These are phyloP conservation scores for Chaetomium sp. DNA, from an alignment of 2,329 filamentous ascomycete genomes.

Conservation along the genomic window DNA sequence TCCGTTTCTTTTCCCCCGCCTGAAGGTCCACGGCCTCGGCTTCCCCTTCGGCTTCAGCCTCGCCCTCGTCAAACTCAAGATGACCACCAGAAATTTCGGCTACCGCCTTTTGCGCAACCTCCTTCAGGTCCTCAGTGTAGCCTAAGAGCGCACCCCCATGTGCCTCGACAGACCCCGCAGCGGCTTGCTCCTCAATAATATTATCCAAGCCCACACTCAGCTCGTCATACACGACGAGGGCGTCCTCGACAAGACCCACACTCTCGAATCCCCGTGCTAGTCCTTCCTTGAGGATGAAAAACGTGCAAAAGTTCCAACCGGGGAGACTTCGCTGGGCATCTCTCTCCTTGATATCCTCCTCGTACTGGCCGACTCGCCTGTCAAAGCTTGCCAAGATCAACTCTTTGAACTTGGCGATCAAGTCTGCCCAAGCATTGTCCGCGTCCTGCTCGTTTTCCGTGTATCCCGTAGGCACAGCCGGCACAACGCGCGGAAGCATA, in stretches of 20 bases:
- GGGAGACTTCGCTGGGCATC: conserved; percentile 80
- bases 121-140: conserved; percentile 68
- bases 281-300: conserved; percentile 96
- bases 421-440: conserved; percentile 74
- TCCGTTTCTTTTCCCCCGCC: conserved; percentile 26
- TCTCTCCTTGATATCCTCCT: conserved; percentile 93
- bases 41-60: neutral
- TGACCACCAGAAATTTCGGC: conserved; percentile 27
- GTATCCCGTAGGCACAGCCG: conserved; percentile 57
- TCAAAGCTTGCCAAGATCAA: conserved; percentile 88
- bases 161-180: conserved; percentile 51
- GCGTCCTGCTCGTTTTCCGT: conserved; percentile 70
- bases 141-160: conserved; percentile 66
- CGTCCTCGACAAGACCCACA: conserved; percentile 91
- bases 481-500: conserved; percentile 54
- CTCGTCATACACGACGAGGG: conserved; percentile 90
- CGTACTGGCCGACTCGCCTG: conserved; percentile 83
- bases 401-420: conserved; percentile 79
- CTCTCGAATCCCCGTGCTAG: conserved; percentile 91
- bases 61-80: conserved; percentile 27
- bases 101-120: conserved; percentile 48
- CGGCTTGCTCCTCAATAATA: conserved; percentile 67
- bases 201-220: conserved; percentile 80
- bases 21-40: conserved; percentile 32
- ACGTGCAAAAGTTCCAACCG: conserved; percentile 99